phyloP scores from a whole-genome alignment of 768 basidiomycete genomes.

The Lactarius deliciosus region DNA sequence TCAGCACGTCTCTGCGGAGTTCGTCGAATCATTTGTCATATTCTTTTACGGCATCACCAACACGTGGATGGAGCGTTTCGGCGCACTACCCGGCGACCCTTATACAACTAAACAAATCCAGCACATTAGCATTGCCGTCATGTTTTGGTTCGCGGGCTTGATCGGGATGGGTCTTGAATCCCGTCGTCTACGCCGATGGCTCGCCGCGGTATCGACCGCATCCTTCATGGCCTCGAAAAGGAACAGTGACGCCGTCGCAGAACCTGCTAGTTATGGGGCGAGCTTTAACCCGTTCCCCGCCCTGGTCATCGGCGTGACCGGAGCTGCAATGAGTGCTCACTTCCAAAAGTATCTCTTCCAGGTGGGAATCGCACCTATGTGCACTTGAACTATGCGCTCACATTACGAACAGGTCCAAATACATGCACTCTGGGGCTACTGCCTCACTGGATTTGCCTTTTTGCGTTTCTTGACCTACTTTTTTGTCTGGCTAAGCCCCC shows the following conservation, averaged over 20 bases:
- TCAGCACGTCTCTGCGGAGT: conserved; percentile 59
- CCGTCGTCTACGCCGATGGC: conserved; percentile 65
- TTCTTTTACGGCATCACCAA: conserved; percentile 89
- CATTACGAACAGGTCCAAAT: conserved; percentile 64
- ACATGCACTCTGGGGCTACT: conserved; percentile 87
- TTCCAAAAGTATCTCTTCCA: conserved; percentile 90
- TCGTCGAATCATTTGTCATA: conserved; percentile 76
- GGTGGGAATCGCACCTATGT: conserved; percentile 36
- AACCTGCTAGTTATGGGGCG: conserved; percentile 70
- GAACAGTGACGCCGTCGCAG: conserved; percentile 48
- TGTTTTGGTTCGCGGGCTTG: conserved; percentile 95
- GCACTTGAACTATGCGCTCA: background rate
- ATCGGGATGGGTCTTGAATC: conserved; percentile 90
- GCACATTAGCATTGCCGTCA: conserved; percentile 92
- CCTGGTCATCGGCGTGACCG: conserved; percentile 89
- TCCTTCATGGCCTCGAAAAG: conserved; percentile 31
- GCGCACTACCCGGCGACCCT: conserved; percentile 74
- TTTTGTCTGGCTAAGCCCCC: conserved; percentile 88
- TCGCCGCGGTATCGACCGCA: conserved; percentile 56
- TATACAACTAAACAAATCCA: conserved; percentile 91
- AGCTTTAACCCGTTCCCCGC: conserved; percentile 95
- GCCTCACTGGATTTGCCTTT: conserved; percentile 75
- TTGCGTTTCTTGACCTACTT: conserved; percentile 89
- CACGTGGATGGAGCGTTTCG: conserved; percentile 97
- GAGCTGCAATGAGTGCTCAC: conserved; percentile 92